Evolutionary conservation across 2,329 filamentous ascomycete species (phyloP).

Genomic region (Fusarium sp.): DNA sequence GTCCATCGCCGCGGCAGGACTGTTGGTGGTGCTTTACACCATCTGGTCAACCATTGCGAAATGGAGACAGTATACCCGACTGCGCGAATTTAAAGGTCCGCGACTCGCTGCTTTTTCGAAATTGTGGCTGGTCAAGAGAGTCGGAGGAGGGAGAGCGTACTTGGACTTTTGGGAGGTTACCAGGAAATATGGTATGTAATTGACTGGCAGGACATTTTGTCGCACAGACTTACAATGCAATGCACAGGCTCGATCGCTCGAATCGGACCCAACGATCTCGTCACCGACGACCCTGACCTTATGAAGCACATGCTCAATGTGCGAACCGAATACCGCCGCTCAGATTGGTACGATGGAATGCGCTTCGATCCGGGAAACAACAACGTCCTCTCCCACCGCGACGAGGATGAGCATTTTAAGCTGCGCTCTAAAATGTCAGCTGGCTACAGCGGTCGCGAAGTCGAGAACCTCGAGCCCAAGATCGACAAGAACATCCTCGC

Average conservation of each 20-base stretch:
- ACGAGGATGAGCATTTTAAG: conserved; percentile 60
- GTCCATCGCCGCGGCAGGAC: conserved; percentile 21
- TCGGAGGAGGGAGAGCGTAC: conserved; percentile 52
- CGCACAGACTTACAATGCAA: conserved; percentile 3
- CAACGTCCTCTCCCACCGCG: conserved; percentile 63
- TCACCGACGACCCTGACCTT: conserved; percentile 57
- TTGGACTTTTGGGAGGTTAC: conserved; percentile 55
- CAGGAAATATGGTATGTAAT: conserved; percentile 52
- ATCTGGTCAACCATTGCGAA: conserved; percentile 38
- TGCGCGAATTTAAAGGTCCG: conserved; percentile 59
- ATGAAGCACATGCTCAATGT: conserved; percentile 54
- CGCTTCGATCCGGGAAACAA: conserved; percentile 66
- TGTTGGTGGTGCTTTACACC: conserved; percentile 10
- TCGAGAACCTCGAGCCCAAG: conserved; percentile 61
- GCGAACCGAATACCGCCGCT: conserved; percentile 53
- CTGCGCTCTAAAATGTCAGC: conserved; percentile 64
- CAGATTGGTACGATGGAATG: conserved; percentile 62
- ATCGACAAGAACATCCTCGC: conserved; percentile 63
- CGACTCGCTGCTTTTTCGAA: conserved; percentile 55
- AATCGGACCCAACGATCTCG: conserved; percentile 58
- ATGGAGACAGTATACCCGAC: conserved; percentile 52
- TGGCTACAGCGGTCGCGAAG: conserved; percentile 68
- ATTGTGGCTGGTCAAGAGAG: conserved; percentile 54
- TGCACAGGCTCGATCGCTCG: conserved; percentile 54
- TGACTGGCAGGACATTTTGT: background rate